phyloP scores from a whole-genome alignment of 768 basidiomycete species.

The Lepiota subincarnata region DNA sequence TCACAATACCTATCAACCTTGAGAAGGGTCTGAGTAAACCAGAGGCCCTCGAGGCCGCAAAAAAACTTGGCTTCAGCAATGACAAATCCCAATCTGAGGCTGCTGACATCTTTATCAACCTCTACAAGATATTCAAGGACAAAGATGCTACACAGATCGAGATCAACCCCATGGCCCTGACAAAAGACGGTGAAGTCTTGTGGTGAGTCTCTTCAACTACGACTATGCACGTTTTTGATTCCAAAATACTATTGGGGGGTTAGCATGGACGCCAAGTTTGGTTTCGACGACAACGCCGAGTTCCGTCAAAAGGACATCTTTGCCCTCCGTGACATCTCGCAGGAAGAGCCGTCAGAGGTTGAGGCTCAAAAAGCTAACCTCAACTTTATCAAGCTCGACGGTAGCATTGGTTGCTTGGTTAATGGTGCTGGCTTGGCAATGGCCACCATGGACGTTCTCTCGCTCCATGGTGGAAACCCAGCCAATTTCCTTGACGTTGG shows the following conservation, averaged over 20 bases:
- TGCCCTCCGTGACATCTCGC: conserved; percentile 82
- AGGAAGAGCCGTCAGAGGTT: conserved; percentile 97
- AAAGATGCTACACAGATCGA: conserved; percentile 99
- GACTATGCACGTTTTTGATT: conserved; percentile 2
- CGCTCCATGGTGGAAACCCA: conserved; percentile 92
- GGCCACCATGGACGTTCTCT: conserved; percentile 99
- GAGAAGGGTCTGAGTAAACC: conserved; percentile 71
- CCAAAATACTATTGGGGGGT: background rate
- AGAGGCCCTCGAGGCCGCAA: conserved; percentile 75
- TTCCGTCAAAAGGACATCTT: conserved; percentile 95
- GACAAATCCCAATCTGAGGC: conserved; percentile 74
- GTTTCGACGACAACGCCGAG: conserved; percentile 99
- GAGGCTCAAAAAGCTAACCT: conserved; percentile 94
- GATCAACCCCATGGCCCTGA: conserved; percentile 96
- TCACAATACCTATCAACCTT: conserved; percentile 89
- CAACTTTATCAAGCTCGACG: conserved; percentile 99
- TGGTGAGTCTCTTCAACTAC: conserved; percentile 60
- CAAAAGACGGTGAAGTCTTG: conserved; percentile 85
- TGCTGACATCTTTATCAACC: conserved; percentile 87
- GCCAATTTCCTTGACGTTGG: conserved; percentile 99
- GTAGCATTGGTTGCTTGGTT: conserved; percentile 93
- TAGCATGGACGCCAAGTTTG: conserved; percentile 99
- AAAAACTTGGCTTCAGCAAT: conserved; percentile 84
- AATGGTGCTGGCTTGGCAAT: conserved; percentile 99
- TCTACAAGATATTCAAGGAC: conserved; percentile 97